These are phyloP conservation scores for Chaetomium strumarium DNA, from an alignment of 2,329 filamentous ascomycete genomes.

Conservation along the genomic window DNA sequence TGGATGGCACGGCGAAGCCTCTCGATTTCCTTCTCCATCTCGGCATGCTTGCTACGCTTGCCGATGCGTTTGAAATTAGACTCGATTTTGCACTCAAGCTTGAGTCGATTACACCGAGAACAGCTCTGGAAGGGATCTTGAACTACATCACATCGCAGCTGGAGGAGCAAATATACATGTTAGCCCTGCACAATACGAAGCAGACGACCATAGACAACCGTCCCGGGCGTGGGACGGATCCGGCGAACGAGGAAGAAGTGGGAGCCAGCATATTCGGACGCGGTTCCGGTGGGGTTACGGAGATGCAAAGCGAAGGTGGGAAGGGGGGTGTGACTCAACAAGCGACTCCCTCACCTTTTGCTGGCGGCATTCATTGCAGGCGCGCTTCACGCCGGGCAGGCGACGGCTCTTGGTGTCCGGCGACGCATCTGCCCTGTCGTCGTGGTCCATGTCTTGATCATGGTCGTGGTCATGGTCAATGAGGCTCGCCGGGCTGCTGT, in stretches of 20 bases:
- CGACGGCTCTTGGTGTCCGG: slow-evolving; percentile 33
- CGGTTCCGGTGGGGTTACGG: slow-evolving; percentile 5
- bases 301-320: slow-evolving; percentile 3
- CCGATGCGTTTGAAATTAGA: slow-evolving; percentile 79
- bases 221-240: background rate
- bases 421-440: slow-evolving; percentile 36
- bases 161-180: slow-evolving; percentile 5
- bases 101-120: slow-evolving; percentile 70
- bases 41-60: slow-evolving; percentile 76
- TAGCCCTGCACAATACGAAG: slow-evolving; percentile 11
- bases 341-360: slow-evolving; percentile 53
- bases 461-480: slow-evolving; percentile 54
- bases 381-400: slow-evolving; percentile 67
- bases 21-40: slow-evolving; percentile 81
- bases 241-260: background rate
- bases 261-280: background rate
- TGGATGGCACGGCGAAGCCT: slow-evolving; percentile 56
- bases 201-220: background rate
- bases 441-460: slow-evolving; percentile 46
- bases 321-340: slow-evolving; percentile 37
- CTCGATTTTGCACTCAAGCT: slow-evolving; percentile 79
- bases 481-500: slow-evolving; percentile 57
- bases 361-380: slow-evolving; percentile 79
- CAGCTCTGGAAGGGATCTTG: slow-evolving; percentile 75
- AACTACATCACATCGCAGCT: slow-evolving; percentile 75